A percentile compares a stretch with the other conserved stretches of the same genome.
phyloP scores from a whole-genome alignment of 139 green algal species.

The Yamagishiella unicocca region DNA sequence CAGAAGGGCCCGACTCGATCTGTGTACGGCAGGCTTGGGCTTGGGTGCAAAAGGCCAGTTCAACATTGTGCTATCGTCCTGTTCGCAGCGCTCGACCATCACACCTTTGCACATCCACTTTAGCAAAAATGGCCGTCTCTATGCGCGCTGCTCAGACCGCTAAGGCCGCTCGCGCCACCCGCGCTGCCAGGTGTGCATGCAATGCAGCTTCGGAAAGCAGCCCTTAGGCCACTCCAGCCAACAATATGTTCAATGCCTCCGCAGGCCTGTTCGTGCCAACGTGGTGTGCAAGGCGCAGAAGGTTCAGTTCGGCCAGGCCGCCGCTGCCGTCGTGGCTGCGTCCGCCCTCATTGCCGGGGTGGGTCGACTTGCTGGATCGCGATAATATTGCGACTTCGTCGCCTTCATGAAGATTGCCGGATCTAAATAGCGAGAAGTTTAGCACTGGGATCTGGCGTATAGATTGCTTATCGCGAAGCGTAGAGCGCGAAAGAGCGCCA shows the following conservation, averaged over 20 bases:
- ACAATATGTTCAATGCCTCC: background rate
- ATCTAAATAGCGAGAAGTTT: too few relatives aligned
- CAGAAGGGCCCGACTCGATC: slow-evolving; percentile 23
- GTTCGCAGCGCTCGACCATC: slow-evolving; percentile 9
- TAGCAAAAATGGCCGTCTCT: slow-evolving; percentile 47
- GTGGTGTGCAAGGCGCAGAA: slow-evolving; percentile 71
- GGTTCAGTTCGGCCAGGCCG: slow-evolving; percentile 62
- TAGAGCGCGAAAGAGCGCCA: too few relatives aligned
- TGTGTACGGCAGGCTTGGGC: slow-evolving; percentile 25
- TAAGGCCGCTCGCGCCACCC: background rate
- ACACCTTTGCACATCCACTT: background rate
- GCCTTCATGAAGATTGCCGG: too few relatives aligned
- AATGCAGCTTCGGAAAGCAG: background rate
- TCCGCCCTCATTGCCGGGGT: slow-evolving; percentile 84
- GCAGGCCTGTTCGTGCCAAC: slow-evolving; percentile 2
- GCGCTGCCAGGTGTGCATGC: slow-evolving; percentile 28
- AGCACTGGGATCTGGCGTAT: too few relatives aligned
- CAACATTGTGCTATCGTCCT: background rate
- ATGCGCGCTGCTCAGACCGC: slow-evolving; percentile 32
- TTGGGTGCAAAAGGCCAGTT: background rate
- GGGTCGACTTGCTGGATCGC: slow-evolving; percentile 49
- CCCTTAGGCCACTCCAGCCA: background rate
- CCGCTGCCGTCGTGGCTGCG: slow-evolving; percentile 74
- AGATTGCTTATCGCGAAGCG: too few relatives aligned
- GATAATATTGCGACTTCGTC: too few relatives aligned